Conservation (phyloP, 108 stramenopile genomes). For the Nitzschia putrida region DNA sequence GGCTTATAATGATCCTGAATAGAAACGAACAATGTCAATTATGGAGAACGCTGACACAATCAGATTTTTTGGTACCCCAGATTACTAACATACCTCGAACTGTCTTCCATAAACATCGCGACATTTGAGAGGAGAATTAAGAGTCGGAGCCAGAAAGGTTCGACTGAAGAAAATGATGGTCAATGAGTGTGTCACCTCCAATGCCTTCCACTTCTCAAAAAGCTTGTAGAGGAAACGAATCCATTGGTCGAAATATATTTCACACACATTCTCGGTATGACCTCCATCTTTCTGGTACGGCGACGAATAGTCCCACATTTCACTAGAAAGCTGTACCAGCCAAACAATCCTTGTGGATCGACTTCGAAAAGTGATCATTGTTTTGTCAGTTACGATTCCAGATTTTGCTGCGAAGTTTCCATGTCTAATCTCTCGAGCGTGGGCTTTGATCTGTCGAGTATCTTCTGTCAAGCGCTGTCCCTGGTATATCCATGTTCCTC, state of each 20-base stretch:
- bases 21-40: background rate
- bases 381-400: slow-evolving; percentile 81
- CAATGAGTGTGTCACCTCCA: slow-evolving; percentile 89
- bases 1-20: slow-evolving; percentile 83
- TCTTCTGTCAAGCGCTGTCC: slow-evolving; percentile 67
- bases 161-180: slow-evolving; percentile 95
- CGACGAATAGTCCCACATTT: slow-evolving; percentile 97
- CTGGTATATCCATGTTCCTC: slow-evolving; percentile 82
- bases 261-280: slow-evolving; percentile 56
- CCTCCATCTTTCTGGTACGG: slow-evolving; percentile 54
- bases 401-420: slow-evolving; percentile 58
- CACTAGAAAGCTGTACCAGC: slow-evolving; percentile 93
- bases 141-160: slow-evolving; percentile 59
- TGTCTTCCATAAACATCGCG: slow-evolving; percentile 69
- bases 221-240: slow-evolving; percentile 68
- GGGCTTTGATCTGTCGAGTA: slow-evolving; percentile 58
- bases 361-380: slow-evolving; percentile 91
- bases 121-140: slow-evolving; percentile 30
- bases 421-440: slow-evolving; percentile 75
- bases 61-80: background rate
- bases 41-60: background rate
- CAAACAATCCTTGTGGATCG: slow-evolving; percentile 92
- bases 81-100: slow-evolving; percentile 49
- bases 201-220: slow-evolving; percentile 84
- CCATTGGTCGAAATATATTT: slow-evolving; percentile 86